phyloP scores from a whole-genome alignment of 441 rosid species.

The Geranium incanum region DNA sequence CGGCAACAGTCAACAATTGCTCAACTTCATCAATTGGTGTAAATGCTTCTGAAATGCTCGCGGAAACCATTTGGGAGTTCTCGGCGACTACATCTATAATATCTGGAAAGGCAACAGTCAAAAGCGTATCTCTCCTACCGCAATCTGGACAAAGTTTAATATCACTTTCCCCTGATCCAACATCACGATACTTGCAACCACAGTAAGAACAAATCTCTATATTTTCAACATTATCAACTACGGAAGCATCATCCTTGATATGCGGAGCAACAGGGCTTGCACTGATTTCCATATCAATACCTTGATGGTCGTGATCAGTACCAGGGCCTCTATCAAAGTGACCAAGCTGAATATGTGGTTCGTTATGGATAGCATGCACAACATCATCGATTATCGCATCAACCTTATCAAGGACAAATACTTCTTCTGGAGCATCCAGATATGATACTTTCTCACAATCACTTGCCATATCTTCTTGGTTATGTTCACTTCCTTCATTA shows the following conservation, averaged over 20 bases:
- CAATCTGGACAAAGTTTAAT: slow-evolving; percentile 64
- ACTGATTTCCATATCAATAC: slow-evolving; percentile 35
- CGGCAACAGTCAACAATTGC: slow-evolving; percentile 24
- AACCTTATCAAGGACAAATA: slow-evolving; percentile 48
- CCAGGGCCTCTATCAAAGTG: slow-evolving; percentile 37
- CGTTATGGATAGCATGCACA: slow-evolving; percentile 34
- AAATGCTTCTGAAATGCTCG: slow-evolving; percentile 29
- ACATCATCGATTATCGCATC: slow-evolving; percentile 39
- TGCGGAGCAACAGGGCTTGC: slow-evolving; percentile 37
- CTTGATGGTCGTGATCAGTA: slow-evolving; percentile 31
- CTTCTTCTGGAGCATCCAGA: slow-evolving; percentile 46
- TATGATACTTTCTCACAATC: slow-evolving; percentile 33
- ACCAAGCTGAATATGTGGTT: slow-evolving; percentile 30
- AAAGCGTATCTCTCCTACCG: slow-evolving; percentile 35
- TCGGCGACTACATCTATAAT: slow-evolving; percentile 26
- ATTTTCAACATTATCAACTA: slow-evolving; percentile 38
- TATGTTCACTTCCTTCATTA: slow-evolving; percentile 44
- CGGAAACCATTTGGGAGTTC: slow-evolving; percentile 23
- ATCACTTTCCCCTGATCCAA: slow-evolving; percentile 35
- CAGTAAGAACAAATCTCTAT: slow-evolving; percentile 54
- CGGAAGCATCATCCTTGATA: slow-evolving; percentile 39
- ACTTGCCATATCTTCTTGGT: slow-evolving; percentile 32
- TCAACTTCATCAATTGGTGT: slow-evolving; percentile 28
- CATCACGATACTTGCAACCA: slow-evolving; percentile 41
- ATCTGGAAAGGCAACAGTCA: slow-evolving; percentile 27